Base-by-base conservation (phyloP, 2,329 filamentous ascomycete genomes). In the Hypoxylon sp. region DNA sequence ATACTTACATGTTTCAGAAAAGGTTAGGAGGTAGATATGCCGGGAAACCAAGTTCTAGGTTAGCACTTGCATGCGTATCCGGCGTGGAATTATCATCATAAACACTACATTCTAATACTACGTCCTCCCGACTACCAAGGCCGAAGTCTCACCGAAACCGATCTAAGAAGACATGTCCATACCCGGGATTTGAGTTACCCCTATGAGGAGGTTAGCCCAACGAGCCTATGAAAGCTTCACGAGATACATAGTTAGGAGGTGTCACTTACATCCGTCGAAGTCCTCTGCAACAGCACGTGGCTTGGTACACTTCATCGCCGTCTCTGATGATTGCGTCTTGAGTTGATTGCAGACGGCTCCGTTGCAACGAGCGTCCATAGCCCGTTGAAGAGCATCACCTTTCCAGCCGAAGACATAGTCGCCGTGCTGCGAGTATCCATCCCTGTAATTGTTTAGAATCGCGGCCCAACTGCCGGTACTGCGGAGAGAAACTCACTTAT, bases 361-460 rank as follows among this genome's bases (percentile, higher is more conserved):
- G 63, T 79, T 79, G 74, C 80, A 82, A 51, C 73, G 69, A 50
- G 79, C 79, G 67, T 82, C 77, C 78, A 82, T 80, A 13, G 80
- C 80, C 13, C 78, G 78, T 61, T 82, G 80, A 6, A 82, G 79
- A 28, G 79, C 76, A 65, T 82, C 79, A 28, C 70, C 80, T 61
- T 81, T 73, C 80, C 80, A 82, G 32, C 80, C 80, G 68, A 82
- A 82, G 34, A 82, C 78, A 69, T 82, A 82, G 70, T 82, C 80
- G 28, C 78, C 79, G 50, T 80, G 79, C 36, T 75, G 74, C 4
- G 72, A 69, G 46, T 69, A 76, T 23, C 74, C 75, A 4, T 65
- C 38, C 48, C 69, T 74, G 14, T 17, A 21, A 50, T 23, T 25
- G 9, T 32, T 59, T 41, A 59, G 30, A 7, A 10, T 30, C 32